phyloP scores from a whole-genome alignment of 768 basidiomycete genomes.

The Lentinula edodes region DNA sequence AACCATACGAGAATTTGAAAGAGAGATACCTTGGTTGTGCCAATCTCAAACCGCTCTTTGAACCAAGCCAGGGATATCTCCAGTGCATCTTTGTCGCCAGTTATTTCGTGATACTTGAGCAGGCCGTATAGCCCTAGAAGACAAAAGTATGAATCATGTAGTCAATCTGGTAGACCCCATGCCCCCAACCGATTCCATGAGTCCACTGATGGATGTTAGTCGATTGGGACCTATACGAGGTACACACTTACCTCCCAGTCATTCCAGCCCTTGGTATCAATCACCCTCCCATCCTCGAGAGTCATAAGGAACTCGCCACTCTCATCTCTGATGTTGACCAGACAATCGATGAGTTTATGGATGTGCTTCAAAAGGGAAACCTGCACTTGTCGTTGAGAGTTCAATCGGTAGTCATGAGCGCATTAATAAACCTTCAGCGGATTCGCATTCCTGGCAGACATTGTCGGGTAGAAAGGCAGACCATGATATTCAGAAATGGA shows the following conservation, averaged over 20 bases:
- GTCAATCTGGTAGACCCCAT: too few species aligned
- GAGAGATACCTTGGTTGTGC: constrained; percentile 38
- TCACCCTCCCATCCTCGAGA: constrained; percentile 43
- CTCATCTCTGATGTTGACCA: constrained; percentile 49
- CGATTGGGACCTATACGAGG: neutral
- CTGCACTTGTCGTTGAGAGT: neutral
- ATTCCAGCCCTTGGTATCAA: constrained; percentile 56
- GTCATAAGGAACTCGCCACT: constrained; percentile 45
- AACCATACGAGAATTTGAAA: neutral
- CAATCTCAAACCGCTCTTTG: constrained; percentile 38
- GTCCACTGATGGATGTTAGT: constrained; percentile 28
- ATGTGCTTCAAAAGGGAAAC: constrained; percentile 22
- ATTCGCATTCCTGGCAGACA: constrained; percentile 29
- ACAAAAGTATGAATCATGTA: neutral
- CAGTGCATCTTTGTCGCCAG: constrained; percentile 29
- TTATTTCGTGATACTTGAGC: constrained; percentile 35
- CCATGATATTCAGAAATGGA: neutral
- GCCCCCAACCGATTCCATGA: constrained; percentile 32
- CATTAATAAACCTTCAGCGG: constrained; percentile 17
- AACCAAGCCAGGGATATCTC: constrained; percentile 45
- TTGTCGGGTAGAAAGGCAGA: constrained; percentile 1
- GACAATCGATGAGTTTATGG: constrained; percentile 30
- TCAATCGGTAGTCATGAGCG: neutral
- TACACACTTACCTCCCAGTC: constrained; percentile 43
- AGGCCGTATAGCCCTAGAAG: constrained; percentile 33